phyloP scores from a whole-genome alignment of 805 yeast genomes.

The Hanseniaspora mollemarum region DNA sequence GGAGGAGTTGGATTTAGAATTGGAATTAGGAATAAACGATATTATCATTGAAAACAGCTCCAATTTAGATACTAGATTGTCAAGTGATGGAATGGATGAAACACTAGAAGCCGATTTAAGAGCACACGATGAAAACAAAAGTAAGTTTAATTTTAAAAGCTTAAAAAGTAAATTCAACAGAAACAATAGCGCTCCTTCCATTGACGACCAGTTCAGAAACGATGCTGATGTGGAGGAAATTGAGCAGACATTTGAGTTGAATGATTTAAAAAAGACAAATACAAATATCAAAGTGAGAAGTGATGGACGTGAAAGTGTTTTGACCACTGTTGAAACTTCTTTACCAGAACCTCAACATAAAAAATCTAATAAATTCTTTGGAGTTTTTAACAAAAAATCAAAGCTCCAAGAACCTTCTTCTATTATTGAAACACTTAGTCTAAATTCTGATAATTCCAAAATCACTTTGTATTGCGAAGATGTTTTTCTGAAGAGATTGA shows the following conservation, averaged over 20 bases:
- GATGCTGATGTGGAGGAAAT: neutral
- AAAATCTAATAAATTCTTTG: neutral
- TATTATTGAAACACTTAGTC: neutral
- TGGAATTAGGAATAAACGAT: conserved; percentile 12
- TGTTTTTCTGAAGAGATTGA: conserved; percentile 38
- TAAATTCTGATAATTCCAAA: neutral
- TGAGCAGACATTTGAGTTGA: conserved; percentile 25
- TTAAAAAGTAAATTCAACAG: neutral
- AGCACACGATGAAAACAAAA: neutral
- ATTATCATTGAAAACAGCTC: conserved; percentile 14
- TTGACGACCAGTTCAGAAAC: neutral
- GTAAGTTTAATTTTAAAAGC: neutral
- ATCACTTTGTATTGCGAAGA: conserved; percentile 28
- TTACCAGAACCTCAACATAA: neutral
- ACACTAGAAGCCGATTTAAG: conserved; percentile 5
- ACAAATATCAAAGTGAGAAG: neutral
- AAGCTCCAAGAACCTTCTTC: neutral
- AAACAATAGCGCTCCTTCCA: neutral
- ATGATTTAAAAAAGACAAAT: conserved; percentile 17
- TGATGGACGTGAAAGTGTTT: neutral
- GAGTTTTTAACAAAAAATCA: conserved; percentile 1
- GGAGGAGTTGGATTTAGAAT: conserved; percentile 10
- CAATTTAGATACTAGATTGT: conserved; percentile 6
- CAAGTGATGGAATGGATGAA: neutral
- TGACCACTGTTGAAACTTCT: neutral